Evolutionary conservation across 768 basidiomycete genomes (phyloP), one percentile per base, ranked within the genome.

Genomic region (Sarcodon sp.): DNA sequence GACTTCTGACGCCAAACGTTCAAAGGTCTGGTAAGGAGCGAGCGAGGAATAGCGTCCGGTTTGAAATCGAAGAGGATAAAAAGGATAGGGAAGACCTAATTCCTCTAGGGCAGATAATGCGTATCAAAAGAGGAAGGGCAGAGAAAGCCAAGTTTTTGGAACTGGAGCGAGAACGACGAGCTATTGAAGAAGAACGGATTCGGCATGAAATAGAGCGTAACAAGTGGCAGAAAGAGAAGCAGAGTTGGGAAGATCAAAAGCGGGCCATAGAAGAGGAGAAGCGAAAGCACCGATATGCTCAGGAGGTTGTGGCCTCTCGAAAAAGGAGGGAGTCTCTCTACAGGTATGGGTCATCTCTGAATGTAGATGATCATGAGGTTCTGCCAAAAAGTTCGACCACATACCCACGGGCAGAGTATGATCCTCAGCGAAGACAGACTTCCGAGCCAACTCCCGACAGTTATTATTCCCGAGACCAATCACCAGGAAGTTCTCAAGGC

Each of bases 121-220:
- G 80, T 47, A 73, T 74, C 61, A 80, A 79, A 66, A 80, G 80
- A 68, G 77, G 76, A 55, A 78, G 79, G 39, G 82, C 81, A 61
- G 77, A 83, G 63, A 83, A 83, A 66, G 79, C 78, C 39, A 72
- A 63, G 39, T 83, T 85, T 55, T 66, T 86, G 44, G 73, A 74
- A 54, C 69, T 69, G 33, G 75, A 75, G 53, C 57, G 61, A 45
- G 62, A 58, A 31, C 64, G 59, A 41, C 52, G 57, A n/a, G 47
- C 49, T 33, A 49, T 60, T 46, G 69, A 70, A 34, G 73, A 69
- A 38, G 70, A 73, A 55, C 68, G 72, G 39, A 64, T 61, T 51
- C 61, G 56, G 45, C 66, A 72, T 51, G 71, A 72, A 39, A 67
- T 66, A 46, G 72, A 72, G 50, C 60, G 64, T 47, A 64, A 61